Evolutionary conservation across 139 green algal genomes (phyloP).

Genomic region (Zygnema cylindricum): DNA sequence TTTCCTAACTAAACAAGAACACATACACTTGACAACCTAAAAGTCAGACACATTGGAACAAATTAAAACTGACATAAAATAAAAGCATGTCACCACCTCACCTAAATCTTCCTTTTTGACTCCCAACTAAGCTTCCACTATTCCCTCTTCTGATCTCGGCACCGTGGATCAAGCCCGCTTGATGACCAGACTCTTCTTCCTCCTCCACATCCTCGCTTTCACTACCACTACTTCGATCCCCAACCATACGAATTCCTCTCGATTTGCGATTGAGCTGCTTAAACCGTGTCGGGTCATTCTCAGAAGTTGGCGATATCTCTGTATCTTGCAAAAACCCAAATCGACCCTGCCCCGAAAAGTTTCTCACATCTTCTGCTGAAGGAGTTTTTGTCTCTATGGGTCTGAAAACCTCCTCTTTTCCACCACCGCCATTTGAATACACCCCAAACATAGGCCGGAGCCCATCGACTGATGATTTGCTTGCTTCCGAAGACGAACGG

Average conservation of each 20-base stretch:
- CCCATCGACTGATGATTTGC: neutral
- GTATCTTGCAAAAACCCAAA: neutral
- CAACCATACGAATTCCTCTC: neutral
- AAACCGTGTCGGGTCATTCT: neutral
- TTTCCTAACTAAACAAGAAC: too few species aligned
- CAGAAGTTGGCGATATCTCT: neutral
- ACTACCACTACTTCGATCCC: neutral
- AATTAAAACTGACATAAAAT: too few species aligned
- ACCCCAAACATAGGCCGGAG: neutral
- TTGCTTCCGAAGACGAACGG: neutral
- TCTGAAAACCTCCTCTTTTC: neutral
- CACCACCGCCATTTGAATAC: neutral
- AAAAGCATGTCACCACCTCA: neutral
- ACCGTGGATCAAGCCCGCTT: neutral
- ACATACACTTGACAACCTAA: too few species aligned
- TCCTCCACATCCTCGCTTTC: constrained; percentile 18
- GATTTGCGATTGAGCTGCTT: neutral
- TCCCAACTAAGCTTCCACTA: neutral
- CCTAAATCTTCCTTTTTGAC: neutral
- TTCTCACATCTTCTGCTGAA: neutral
- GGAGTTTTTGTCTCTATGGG: neutral
- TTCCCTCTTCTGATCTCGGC: neutral
- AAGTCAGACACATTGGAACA: too few species aligned
- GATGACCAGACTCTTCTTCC: neutral
- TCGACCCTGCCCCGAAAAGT: neutral